phyloP scores from a whole-genome alignment of 768 basidiomycete genomes.

The Mycena galopus region DNA sequence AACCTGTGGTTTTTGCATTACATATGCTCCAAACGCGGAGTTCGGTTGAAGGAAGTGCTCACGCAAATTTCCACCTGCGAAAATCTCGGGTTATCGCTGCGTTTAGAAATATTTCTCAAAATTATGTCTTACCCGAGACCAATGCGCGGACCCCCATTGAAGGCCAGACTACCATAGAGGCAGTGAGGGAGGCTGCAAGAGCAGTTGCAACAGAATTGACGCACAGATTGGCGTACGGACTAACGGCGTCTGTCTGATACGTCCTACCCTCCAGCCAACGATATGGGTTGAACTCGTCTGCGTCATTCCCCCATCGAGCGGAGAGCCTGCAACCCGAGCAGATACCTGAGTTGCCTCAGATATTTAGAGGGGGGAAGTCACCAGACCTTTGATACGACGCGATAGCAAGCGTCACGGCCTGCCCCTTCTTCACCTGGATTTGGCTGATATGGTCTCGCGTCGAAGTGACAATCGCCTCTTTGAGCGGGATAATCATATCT shows the following conservation, averaged over 20 bases:
- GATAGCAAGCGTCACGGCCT: background rate
- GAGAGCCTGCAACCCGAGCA: slow-evolving; percentile 5
- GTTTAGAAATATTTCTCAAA: too few relatives aligned
- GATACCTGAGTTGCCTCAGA: background rate
- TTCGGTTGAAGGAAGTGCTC: too few relatives aligned
- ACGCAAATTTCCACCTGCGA: too few relatives aligned
- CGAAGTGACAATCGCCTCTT: background rate
- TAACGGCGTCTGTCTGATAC: background rate
- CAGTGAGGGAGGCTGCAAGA: background rate
- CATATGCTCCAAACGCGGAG: too few relatives aligned
- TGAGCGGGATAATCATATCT: slow-evolving; percentile 13
- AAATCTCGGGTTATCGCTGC: too few relatives aligned
- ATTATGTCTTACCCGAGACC: slow-evolving; percentile 21
- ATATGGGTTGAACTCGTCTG: slow-evolving; percentile 8
- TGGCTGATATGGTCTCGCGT: background rate
- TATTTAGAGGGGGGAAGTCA: too few relatives aligned
- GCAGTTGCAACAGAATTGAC: background rate
- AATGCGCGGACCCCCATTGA: slow-evolving; percentile 22
- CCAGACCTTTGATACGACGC: slow-evolving; percentile 20
- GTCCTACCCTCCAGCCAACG: slow-evolving; percentile 13
- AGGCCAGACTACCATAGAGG: background rate
- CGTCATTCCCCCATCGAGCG: slow-evolving; percentile 20
- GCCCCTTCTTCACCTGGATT: slow-evolving; percentile 17
- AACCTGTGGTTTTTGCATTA: too few relatives aligned
- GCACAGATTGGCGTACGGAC: slow-evolving; percentile 30